Evolutionary conservation across 495 filamentous ascomycete species (phyloP).

Genomic region (Corynascus novoguineensis): DNA sequence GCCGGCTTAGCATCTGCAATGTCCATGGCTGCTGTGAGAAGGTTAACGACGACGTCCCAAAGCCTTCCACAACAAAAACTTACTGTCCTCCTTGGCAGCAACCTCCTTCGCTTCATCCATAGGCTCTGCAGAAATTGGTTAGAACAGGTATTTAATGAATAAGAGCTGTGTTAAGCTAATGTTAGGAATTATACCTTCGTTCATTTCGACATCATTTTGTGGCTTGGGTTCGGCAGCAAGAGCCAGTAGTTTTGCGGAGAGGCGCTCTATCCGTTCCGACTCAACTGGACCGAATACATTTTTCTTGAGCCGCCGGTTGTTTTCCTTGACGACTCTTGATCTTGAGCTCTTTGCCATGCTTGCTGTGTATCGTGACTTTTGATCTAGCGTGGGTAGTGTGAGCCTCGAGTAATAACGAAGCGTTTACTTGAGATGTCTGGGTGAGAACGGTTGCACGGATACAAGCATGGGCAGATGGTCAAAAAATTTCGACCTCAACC

Average conservation of each 20-base stretch:
- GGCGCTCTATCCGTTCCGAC: slow-evolving; percentile 64
- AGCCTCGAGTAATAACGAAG: neutral
- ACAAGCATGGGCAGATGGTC: slow-evolving; percentile 8
- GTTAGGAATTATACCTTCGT: slow-evolving; percentile 20
- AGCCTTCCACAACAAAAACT: slow-evolving; percentile 16
- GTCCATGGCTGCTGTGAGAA: slow-evolving; percentile 40
- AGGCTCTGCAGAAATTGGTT: slow-evolving; percentile 10
- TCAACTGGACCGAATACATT: slow-evolving; percentile 76
- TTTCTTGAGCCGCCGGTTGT: slow-evolving; percentile 67
- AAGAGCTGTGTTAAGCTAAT: neutral
- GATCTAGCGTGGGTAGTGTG: neutral
- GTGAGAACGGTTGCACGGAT: slow-evolving; percentile 3
- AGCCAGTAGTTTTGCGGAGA: slow-evolving; percentile 74
- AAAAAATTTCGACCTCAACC: slow-evolving; percentile 6
- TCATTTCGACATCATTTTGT: slow-evolving; percentile 36
- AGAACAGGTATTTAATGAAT: neutral
- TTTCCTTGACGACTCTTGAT: slow-evolving; percentile 68
- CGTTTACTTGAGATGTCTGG: neutral
- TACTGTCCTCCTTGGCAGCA: slow-evolving; percentile 31
- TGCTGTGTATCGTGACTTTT: slow-evolving; percentile 6
- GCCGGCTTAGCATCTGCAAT: slow-evolving; percentile 37
- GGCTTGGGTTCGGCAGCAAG: slow-evolving; percentile 63
- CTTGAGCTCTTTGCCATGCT: slow-evolving; percentile 80
- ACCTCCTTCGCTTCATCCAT: slow-evolving; percentile 20
- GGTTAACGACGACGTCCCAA: slow-evolving; percentile 11